Percentiles rank a stretch among this genome's conserved stretches.
phyloP scores from a whole-genome alignment of 2,329 filamentous ascomycete genomes.

The Rhynchosporium graminicola region DNA sequence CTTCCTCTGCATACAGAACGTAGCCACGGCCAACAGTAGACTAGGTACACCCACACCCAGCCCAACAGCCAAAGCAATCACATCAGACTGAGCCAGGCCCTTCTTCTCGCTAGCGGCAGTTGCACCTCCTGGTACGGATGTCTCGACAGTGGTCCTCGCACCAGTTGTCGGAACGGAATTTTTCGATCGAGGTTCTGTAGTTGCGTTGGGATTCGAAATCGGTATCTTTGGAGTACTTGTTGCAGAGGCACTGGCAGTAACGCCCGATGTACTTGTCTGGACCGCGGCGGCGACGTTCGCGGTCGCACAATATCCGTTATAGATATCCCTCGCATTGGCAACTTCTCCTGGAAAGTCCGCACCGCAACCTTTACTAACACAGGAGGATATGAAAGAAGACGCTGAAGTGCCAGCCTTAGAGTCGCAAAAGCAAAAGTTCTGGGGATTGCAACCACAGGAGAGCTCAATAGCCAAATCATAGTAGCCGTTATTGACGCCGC shows the following conservation, averaged over 20 bases:
- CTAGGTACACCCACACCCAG: constrained; percentile 11
- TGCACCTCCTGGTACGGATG: not conserved
- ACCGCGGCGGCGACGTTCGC: constrained; percentile 12
- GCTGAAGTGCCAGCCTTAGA: not conserved
- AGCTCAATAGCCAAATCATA: not conserved
- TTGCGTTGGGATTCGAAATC: not conserved
- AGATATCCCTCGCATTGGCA: constrained; percentile 13
- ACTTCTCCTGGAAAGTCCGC: constrained; percentile 9
- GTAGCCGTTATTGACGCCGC: not conserved
- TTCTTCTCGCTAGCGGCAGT: constrained; percentile 2
- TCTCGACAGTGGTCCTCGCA: not conserved
- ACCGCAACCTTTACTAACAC: constrained; percentile 10
- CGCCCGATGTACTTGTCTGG: not conserved
- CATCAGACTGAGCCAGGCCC: constrained; percentile 15
- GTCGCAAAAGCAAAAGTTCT: constrained; percentile 10
- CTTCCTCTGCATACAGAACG: constrained; percentile 14
- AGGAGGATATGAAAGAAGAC: constrained; percentile 7
- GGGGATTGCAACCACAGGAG: constrained; percentile 1
- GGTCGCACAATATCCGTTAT: constrained; percentile 14
- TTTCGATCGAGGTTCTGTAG: not conserved
- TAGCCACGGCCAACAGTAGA: constrained; percentile 14
- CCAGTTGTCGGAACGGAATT: not conserved
- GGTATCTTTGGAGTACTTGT: not conserved
- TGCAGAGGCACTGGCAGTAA: not conserved
- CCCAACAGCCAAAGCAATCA: constrained; percentile 18